Evolutionary conservation across 305 asterid species (phyloP).

Genomic region (Fraxinus dipetala): DNA sequence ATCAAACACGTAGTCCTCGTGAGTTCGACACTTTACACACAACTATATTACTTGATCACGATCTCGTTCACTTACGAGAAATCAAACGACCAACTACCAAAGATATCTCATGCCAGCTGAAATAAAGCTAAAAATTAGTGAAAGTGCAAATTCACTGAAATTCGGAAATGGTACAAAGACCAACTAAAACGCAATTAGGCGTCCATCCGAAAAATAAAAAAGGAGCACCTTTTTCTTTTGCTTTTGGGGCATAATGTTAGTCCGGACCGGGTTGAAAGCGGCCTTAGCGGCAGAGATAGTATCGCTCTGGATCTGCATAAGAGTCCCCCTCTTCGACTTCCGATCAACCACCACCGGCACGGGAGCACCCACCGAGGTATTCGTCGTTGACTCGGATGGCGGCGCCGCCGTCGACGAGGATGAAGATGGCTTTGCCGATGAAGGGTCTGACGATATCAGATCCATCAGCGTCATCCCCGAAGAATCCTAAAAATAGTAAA

Average conservation of each 20-base stretch:
- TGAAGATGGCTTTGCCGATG: conserved; percentile 52
- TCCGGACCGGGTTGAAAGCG: conserved; percentile 78
- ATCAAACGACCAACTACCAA: too few relatives aligned
- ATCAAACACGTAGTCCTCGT: too few relatives aligned
- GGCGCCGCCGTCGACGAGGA: conserved; percentile 52
- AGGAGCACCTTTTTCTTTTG: conserved; percentile 63
- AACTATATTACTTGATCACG: too few relatives aligned
- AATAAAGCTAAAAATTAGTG: conserved; percentile 6
- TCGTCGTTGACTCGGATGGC: conserved; percentile 41
- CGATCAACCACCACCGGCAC: conserved; percentile 62
- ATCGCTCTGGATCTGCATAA: conserved; percentile 97
- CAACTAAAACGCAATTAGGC: conserved; percentile 10
- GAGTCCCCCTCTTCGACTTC: conserved; percentile 79
- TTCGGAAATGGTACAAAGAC: conserved; percentile 5
- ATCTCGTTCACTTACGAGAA: too few relatives aligned
- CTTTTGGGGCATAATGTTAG: conserved; percentile 78
- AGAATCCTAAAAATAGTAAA: conserved; percentile 55
- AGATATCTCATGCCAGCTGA: not conserved
- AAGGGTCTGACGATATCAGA: conserved; percentile 89
- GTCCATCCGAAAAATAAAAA: not conserved
- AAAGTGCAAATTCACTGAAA: conserved; percentile 11
- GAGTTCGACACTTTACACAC: too few relatives aligned
- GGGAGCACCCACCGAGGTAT: conserved; percentile 36
- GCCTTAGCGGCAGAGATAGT: conserved; percentile 94
- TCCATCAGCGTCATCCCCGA: conserved; percentile 96